Percentiles rank a stretch among this genome's conserved stretches.
phyloP scores from a whole-genome alignment of 345 rosid genomes.

The Mercurialis annua region DNA sequence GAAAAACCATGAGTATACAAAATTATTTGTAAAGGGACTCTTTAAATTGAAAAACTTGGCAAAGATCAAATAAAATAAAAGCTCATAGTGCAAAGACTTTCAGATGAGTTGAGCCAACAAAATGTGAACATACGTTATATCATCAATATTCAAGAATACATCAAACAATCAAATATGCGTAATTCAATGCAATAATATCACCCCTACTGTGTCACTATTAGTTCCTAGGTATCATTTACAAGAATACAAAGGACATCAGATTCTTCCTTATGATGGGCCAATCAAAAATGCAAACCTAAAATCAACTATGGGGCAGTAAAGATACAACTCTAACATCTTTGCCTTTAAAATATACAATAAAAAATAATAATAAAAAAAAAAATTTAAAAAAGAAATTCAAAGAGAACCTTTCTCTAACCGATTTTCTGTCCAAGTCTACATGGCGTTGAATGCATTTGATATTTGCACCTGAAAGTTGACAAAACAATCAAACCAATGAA shows the following conservation, averaged over 20 bases:
- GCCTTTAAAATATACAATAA: conserved; percentile 21
- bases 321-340: conserved; percentile 11
- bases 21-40: no score
- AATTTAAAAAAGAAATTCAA: background rate
- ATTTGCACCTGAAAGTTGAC: conserved; percentile 13
- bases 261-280: conserved; percentile 2
- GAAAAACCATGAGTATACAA: no score
- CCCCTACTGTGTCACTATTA: conserved; percentile 2
- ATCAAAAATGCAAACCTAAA: conserved; percentile 22
- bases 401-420: conserved; percentile 8
- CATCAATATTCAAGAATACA: conserved; percentile 4
- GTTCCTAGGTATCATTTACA: conserved; percentile 30
- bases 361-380: background rate
- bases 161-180: background rate
- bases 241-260: conserved; percentile 11
- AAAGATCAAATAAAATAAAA: no score
- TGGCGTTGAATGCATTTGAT: background rate
- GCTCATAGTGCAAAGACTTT: no score
- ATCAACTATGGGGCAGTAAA: conserved; percentile 1
- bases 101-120: no score
- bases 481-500: conserved; percentile 15
- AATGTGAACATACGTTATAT: background rate
- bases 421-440: conserved; percentile 9
- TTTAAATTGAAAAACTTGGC: no score
- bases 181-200: background rate